Percentiles rank a stretch among this genome's conserved stretches.
Conservation (phyloP, 306 rosid species). For the Vigna unguiculata region DNA sequence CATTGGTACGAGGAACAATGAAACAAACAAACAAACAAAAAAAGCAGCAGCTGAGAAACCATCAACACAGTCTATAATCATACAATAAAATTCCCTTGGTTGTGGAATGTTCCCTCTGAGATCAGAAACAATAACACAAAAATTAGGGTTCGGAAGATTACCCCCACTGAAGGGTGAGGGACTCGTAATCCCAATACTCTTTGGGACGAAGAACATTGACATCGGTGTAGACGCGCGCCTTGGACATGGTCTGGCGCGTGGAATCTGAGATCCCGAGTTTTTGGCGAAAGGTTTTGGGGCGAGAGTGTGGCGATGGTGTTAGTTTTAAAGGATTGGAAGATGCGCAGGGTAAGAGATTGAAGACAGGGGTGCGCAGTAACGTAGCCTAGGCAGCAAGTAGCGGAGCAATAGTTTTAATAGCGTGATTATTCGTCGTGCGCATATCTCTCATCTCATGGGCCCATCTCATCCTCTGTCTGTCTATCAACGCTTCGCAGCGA, state of each 20-base stretch:
- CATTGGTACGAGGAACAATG: too few relatives aligned
- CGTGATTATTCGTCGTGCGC: background rate
- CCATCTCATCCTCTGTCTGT: background rate
- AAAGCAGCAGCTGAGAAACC: too few relatives aligned
- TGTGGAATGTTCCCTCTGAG: background rate
- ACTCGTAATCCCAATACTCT: slow-evolving; percentile 89
- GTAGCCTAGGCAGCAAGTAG: background rate
- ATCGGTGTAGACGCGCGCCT: slow-evolving; percentile 81
- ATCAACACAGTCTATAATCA: background rate
- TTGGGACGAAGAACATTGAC: slow-evolving; percentile 79
- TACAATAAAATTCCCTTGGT: background rate
- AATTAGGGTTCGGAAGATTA: slow-evolving; percentile 51
- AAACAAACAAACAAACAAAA: too few relatives aligned
- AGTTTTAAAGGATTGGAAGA: slow-evolving; percentile 8
- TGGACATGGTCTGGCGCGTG: slow-evolving; percentile 57
- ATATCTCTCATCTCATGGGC: background rate
- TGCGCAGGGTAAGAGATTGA: background rate
- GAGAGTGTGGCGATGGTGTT: slow-evolving; percentile 35
- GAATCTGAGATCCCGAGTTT: slow-evolving; percentile 41
- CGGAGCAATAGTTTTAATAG: background rate
- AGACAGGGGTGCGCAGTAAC: background rate
- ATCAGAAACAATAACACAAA: background rate
- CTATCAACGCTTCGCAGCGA: background rate
- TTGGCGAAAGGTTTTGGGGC: background rate
- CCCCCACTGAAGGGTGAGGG: slow-evolving; percentile 93